Evolutionary conservation across 108 stramenopile species (phyloP).

Genomic region (Discostella pseudostelligera): DNA sequence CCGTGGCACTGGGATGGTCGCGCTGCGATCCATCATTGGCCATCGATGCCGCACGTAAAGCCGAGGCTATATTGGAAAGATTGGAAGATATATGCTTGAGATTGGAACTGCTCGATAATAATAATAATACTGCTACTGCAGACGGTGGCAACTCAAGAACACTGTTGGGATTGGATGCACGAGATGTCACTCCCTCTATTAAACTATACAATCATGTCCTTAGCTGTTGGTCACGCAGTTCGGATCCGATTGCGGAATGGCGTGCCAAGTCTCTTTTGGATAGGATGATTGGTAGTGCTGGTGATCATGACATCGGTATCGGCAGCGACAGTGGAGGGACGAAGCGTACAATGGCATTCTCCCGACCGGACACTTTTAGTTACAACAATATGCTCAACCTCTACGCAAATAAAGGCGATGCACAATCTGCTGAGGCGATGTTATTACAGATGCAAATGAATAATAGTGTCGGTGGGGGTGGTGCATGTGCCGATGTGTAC

Average conservation of each 20-base stretch:
- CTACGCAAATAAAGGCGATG: conserved; percentile 48
- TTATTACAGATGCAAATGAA: conserved; percentile 26
- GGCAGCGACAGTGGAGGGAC: neutral
- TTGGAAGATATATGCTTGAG: conserved; percentile 18
- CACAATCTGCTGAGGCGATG: conserved; percentile 33
- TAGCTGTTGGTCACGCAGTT: conserved; percentile 36
- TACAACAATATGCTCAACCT: conserved; percentile 54
- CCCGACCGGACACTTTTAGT: conserved; percentile 33
- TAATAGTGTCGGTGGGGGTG: neutral
- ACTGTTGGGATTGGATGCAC: conserved; percentile 9
- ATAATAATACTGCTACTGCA: neutral
- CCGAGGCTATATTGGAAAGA: conserved; percentile 25
- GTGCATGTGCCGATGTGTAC: conserved; percentile 24
- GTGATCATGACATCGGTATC: neutral
- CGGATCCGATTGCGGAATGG: conserved; percentile 20
- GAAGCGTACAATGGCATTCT: conserved; percentile 3
- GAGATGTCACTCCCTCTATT: conserved; percentile 22
- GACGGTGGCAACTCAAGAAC: no score
- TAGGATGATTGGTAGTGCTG: conserved; percentile 14
- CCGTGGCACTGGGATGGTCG: conserved; percentile 36
- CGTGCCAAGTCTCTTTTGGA: conserved; percentile 16
- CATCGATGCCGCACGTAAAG: conserved; percentile 22
- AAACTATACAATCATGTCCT: conserved; percentile 38
- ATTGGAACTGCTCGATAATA: neutral
- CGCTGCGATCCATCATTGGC: conserved; percentile 30